These are phyloP conservation scores for Tolypocladium album DNA, from an alignment of 2,329 filamentous ascomycete species.

Conservation along the genomic window DNA sequence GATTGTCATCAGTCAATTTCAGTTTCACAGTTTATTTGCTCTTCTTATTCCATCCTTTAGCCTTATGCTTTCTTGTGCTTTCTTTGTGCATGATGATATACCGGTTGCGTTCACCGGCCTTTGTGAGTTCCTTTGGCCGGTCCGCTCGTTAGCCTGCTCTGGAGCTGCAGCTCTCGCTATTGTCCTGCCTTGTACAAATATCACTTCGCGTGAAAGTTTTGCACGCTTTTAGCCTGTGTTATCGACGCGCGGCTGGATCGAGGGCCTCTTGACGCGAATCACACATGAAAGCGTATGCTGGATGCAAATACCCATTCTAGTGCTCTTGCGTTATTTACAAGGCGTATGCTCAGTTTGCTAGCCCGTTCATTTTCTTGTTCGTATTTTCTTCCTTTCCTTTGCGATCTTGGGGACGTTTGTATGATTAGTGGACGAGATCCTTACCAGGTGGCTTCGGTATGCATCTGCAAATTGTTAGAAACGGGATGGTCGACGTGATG, in stretches of 20 bases:
- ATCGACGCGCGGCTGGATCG: neutral
- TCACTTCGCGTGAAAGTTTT: neutral
- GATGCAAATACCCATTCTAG: neutral
- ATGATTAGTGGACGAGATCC: neutral
- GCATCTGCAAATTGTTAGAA: neutral
- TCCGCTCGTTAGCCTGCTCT: neutral
- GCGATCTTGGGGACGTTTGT: neutral
- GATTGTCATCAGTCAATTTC: conserved; percentile 26
- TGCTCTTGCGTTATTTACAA: neutral
- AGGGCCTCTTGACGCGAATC: neutral
- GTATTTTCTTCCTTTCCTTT: neutral
- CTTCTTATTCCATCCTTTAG: conserved; percentile 11
- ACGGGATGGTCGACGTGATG: neutral
- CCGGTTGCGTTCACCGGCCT: neutral
- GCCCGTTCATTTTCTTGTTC: neutral
- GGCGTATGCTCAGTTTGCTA: neutral
- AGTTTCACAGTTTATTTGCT: conserved; percentile 16
- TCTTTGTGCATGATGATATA: conserved; percentile 7
- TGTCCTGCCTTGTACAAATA: neutral
- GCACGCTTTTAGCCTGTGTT: neutral
- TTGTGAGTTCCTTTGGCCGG: neutral
- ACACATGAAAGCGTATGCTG: neutral
- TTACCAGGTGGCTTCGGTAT: neutral
- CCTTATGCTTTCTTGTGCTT: conserved; percentile 13
- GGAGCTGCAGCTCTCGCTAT: neutral